A percentile compares a stretch with the other conserved stretches of the same genome.
These are phyloP conservation scores for Cordyceps sp. DNA, from an alignment of 2,329 filamentous ascomycete genomes.

Conservation along the genomic window DNA sequence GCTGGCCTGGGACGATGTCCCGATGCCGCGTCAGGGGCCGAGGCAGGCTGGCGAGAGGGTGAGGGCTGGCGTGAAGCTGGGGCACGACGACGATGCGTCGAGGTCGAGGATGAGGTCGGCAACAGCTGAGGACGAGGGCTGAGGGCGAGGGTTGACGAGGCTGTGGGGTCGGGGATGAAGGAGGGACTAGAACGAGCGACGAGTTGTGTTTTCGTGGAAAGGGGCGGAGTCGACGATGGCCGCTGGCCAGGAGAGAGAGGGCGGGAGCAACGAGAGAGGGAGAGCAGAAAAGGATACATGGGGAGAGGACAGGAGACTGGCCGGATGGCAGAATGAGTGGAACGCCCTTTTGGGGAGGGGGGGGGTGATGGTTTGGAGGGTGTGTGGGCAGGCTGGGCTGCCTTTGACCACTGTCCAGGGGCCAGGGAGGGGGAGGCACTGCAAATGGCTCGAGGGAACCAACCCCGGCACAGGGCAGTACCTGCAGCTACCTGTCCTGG, in stretches of 20 bases:
- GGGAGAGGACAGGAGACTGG: conserved; percentile 1
- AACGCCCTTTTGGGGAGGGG: background rate
- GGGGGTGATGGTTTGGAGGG: too few species aligned
- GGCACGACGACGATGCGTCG: background rate
- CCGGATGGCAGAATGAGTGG: conserved; percentile 1
- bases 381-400: too few species aligned
- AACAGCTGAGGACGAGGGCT: background rate
- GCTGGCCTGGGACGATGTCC: too few species aligned
- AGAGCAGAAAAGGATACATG: conserved; percentile 1
- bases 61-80: too few species aligned
- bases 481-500: too few species aligned
- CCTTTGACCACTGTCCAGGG: too few species aligned
- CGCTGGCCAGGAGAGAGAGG: background rate
- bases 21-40: too few species aligned
- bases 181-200: conserved; percentile 24
- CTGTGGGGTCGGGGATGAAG: conserved; percentile 13
- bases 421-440: too few species aligned
- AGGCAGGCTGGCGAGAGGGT: too few species aligned
- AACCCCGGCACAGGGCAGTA: too few species aligned
- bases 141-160: background rate
- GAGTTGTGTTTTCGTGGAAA: conserved; percentile 6
- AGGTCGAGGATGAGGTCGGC: background rate
- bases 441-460: too few species aligned
- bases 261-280: background rate
- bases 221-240: background rate